Percentiles rank a stretch among this genome's conserved stretches.
Evolutionary conservation across 1,139 yeast genomes (phyloP).

Genomic region (Magnusiomyces tetraspermus): DNA sequence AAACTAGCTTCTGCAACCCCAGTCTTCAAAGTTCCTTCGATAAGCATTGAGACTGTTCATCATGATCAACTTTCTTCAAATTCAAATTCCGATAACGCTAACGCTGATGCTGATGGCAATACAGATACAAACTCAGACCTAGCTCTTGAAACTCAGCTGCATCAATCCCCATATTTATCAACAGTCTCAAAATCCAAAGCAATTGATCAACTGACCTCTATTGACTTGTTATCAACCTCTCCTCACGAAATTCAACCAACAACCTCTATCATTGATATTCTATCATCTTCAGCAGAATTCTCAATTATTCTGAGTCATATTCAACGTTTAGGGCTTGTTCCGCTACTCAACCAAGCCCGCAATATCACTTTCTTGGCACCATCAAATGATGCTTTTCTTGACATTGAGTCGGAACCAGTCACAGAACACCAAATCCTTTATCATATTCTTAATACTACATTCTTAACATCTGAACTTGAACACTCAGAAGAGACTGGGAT

Average conservation of each 20-base stretch:
- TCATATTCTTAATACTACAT: conserved; percentile 29
- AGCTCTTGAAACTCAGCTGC: too few species aligned
- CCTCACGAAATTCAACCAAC: conserved; percentile 15
- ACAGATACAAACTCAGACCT: too few species aligned
- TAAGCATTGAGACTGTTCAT: too few species aligned
- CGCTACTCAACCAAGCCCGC: conserved; percentile 50
- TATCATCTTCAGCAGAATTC: conserved; percentile 66
- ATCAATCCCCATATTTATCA: too few species aligned
- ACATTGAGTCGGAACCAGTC: conserved; percentile 21
- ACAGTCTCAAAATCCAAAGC: too few species aligned
- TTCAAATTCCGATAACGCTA: too few species aligned
- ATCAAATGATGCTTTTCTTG: conserved; percentile 66
- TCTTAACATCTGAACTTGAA: conserved; percentile 17
- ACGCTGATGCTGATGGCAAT: too few species aligned
- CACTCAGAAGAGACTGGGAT: neutral
- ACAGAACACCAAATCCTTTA: conserved; percentile 29
- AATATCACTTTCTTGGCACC: conserved; percentile 82
- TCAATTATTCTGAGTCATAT: conserved; percentile 56
- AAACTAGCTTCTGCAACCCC: too few species aligned
- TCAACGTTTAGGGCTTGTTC: conserved; percentile 61
- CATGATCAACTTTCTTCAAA: too few species aligned
- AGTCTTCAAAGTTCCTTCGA: too few species aligned
- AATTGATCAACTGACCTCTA: too few species aligned
- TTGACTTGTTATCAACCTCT: too few species aligned
- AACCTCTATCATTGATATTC: conserved; percentile 56